Conservation (phyloP, 2,329 filamentous ascomycete genomes). For the Colletotrichum plurivorum region DNA sequence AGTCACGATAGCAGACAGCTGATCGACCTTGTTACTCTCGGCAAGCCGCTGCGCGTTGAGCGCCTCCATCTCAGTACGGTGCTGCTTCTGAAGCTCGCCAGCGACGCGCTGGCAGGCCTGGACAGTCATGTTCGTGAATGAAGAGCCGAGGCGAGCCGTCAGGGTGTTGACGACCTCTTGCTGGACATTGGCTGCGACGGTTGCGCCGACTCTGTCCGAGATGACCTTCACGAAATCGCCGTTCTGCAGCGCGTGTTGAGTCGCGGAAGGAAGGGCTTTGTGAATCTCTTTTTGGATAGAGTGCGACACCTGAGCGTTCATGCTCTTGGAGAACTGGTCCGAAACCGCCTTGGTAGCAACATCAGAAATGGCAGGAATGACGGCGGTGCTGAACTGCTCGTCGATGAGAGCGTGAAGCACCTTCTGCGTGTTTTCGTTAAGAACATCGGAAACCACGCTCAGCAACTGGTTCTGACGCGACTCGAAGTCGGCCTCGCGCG, state of each 20-base stretch:
- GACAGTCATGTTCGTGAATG: slow-evolving; percentile 74
- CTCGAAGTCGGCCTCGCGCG: slow-evolving; percentile 66
- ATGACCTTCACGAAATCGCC: slow-evolving; percentile 81
- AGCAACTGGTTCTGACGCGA: slow-evolving; percentile 68
- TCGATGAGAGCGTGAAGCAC: slow-evolving; percentile 84
- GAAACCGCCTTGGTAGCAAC: slow-evolving; percentile 78
- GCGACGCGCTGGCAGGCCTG: slow-evolving; percentile 78
- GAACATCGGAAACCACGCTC: slow-evolving; percentile 71
- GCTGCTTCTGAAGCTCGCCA: slow-evolving; percentile 76
- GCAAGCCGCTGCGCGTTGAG: slow-evolving; percentile 65
- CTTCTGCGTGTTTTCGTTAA: slow-evolving; percentile 76
- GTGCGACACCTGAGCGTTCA: slow-evolving; percentile 77
- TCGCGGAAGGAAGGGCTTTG: slow-evolving; percentile 75
- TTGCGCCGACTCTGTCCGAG: slow-evolving; percentile 78
- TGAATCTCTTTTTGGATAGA: slow-evolving; percentile 82
- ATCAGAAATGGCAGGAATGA: slow-evolving; percentile 82
- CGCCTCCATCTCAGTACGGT: slow-evolving; percentile 64
- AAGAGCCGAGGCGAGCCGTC: slow-evolving; percentile 74
- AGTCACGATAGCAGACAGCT: slow-evolving; percentile 77
- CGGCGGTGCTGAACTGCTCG: slow-evolving; percentile 79
- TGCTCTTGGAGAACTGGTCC: slow-evolving; percentile 77
- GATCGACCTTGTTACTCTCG: slow-evolving; percentile 77
- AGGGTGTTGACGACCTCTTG: slow-evolving; percentile 75
- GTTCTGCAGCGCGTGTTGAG: slow-evolving; percentile 79
- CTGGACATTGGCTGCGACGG: slow-evolving; percentile 78